Evolutionary conservation across 108 stramenopile species (phyloP), one percentile per base, ranked within the genome.

Genomic region (Poteriospumella lacustris): DNA sequence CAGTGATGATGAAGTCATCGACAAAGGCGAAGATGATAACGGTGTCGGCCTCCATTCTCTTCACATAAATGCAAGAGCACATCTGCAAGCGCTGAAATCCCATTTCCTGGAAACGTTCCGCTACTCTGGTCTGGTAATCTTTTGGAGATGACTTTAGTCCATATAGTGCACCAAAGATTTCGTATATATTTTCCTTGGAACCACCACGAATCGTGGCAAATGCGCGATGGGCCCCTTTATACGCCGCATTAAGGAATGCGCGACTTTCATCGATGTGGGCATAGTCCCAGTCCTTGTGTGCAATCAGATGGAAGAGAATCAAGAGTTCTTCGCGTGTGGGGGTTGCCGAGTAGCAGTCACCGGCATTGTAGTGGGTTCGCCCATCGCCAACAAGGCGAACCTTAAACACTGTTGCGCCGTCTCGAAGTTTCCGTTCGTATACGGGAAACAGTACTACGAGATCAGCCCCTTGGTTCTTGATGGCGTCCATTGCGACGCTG

Each of bases 301-400:
- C 60, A 12, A 24, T 5, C 9, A 31, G 31, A 64, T 64, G 60
- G 29, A 64, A 5, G 60, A 64, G 5, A 34, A 64, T 64, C 3
- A 64, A 24, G 31, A 64, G 36, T 24, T 64, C 60, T 64, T 64
- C 60, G 9, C 60, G 15, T 31, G 33, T 3, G 29, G 60, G 60
- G 36, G 60, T 12, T 34, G 60, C 33, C 9, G 60, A 64, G 36
- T 12, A 64, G 3, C 5, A 5, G 9, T 26, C 3, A 5, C 24
- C 60, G 5, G 28, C 31, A 64, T 5, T 5, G 36, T 64, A 5
- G 24, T 64, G 60, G 9, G 28, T 26, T 24, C 36, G 28, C 3
- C 60, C 60, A 34, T 64, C 36, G 3, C 33, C 60, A 64, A 64
- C 60, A 31, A 64, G 31, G 9, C 60, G 15, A 33, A 64, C 60